Conservation (phyloP, 495 filamentous ascomycete species). For the Lasiosphaeria ovina region DNA sequence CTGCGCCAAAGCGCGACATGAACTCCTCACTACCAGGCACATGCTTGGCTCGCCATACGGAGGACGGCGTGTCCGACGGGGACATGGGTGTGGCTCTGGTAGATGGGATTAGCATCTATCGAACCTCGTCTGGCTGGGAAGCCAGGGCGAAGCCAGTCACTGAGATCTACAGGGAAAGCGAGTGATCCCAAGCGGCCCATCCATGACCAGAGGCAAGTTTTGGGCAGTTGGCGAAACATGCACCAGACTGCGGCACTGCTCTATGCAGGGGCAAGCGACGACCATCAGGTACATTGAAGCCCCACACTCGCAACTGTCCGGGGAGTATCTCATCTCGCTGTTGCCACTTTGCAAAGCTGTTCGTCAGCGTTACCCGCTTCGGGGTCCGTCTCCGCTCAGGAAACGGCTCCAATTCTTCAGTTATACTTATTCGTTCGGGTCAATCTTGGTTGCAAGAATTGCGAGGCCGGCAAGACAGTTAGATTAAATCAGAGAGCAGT, state of each 20-base stretch:
- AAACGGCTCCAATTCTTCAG: not conserved
- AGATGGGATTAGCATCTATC: not conserved
- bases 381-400: not conserved
- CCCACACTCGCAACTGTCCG: not conserved
- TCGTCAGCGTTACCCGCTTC: not conserved
- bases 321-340: not conserved
- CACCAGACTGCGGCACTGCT: too few relatives aligned
- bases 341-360: not conserved
- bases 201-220: not conserved
- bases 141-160: not conserved
- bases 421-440: too few relatives aligned
- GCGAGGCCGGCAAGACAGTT: too few relatives aligned
- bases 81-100: not conserved
- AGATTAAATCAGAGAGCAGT: too few relatives aligned
- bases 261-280: slow-evolving; percentile 1
- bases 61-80: not conserved
- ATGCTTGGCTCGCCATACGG: not conserved
- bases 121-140: not conserved
- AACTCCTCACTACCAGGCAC: not conserved
- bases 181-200: not conserved
- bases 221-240: too few relatives aligned
- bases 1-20: not conserved
- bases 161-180: too few relatives aligned
- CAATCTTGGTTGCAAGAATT: too few relatives aligned
- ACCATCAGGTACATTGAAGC: slow-evolving; percentile 1